Base-by-base conservation (phyloP, 805 yeast genomes). In the Saccharomycopsis babjevae region DNA sequence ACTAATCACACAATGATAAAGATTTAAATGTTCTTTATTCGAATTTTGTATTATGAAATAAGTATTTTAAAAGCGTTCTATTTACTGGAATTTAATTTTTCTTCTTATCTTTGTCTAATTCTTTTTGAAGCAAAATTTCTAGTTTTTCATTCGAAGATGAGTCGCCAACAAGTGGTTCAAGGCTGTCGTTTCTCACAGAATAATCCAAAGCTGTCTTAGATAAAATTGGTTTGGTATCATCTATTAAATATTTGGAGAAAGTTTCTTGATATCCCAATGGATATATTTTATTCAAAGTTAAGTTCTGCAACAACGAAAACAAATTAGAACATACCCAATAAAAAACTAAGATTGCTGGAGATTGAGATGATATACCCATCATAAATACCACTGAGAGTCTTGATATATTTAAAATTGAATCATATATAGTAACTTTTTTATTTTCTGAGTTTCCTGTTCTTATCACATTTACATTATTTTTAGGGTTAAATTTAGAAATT, bases 241-340 rank as follows among this genome's bases (percentile, higher is more conserved):
- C 28, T 13, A 46, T 46, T 46, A 46, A 46, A 46, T 46, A 46
- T 22, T 46, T 46, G 32, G 52, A 13, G 22, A 46, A 46, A 6
- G 52, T 46, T 46, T 46, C 52, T 32, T 46, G 52, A 28, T 46
- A 46, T 4, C 52, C 52, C 32, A 46, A 46, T 25, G 52, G 52
- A 46, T 46, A 46, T 2, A 46, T 46, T 15, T 22, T 46, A 46
- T 46, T 46, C 28, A 93, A 73, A 18, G 87, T 62, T 15, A 86
- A 70, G 70, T 92, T 93, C 67, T 93, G 97, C 0, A 81, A 63
- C 62, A 89, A 73, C 1, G 97, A 91, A 69, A 78, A 92, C 3
- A 79, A 66, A 69, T 90, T 92, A 0, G 97, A 90, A 55, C 93
- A 83, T 36, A 89, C 79, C 99, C 98, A 93, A 73, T 92, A 93